phyloP scores from a whole-genome alignment of 768 basidiomycete genomes.

The Podaxis rugospora region DNA sequence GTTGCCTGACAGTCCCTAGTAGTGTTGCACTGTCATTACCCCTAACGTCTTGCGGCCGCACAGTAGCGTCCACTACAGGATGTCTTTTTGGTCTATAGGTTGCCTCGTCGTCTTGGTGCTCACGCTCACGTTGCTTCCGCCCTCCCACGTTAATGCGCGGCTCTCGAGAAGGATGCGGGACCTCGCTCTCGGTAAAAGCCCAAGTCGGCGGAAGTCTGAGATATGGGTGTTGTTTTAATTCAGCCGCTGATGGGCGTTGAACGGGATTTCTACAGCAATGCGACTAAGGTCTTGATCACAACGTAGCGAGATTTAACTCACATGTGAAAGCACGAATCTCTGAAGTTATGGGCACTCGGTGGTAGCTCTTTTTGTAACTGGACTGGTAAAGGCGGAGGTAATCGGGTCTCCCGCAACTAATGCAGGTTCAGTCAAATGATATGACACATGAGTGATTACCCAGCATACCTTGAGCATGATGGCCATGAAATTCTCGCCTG shows the following conservation, averaged over 20 bases:
- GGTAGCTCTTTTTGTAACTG: conserved; percentile 50
- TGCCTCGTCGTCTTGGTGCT: not conserved
- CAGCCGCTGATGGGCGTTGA: conserved; percentile 61
- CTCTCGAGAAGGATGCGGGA: conserved; percentile 12
- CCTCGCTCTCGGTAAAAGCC: conserved; percentile 27
- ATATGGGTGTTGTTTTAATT: conserved; percentile 64
- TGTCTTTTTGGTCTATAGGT: not conserved
- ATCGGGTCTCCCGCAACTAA: conserved; percentile 63
- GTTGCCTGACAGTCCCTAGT: not conserved
- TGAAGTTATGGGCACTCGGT: conserved; percentile 63
- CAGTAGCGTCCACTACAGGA: not conserved
- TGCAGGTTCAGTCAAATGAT: not conserved
- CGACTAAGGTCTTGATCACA: not conserved
- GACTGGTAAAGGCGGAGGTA: conserved; percentile 72
- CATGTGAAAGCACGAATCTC: conserved; percentile 74
- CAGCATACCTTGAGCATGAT: conserved; percentile 76
- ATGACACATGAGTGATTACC: not conserved
- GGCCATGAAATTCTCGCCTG: conserved; percentile 57
- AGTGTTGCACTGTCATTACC: not conserved
- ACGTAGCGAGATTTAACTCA: conserved; percentile 26
- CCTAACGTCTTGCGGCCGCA: conserved; percentile 4
- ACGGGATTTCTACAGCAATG: conserved; percentile 52
- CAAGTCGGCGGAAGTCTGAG: conserved; percentile 52
- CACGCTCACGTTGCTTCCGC: conserved; percentile 1
- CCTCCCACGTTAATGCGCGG: not conserved